Percentiles rank a stretch among this genome's conserved stretches.
phyloP scores from a whole-genome alignment of 2,329 filamentous ascomycete genomes.

The Nigrospora oryzae region DNA sequence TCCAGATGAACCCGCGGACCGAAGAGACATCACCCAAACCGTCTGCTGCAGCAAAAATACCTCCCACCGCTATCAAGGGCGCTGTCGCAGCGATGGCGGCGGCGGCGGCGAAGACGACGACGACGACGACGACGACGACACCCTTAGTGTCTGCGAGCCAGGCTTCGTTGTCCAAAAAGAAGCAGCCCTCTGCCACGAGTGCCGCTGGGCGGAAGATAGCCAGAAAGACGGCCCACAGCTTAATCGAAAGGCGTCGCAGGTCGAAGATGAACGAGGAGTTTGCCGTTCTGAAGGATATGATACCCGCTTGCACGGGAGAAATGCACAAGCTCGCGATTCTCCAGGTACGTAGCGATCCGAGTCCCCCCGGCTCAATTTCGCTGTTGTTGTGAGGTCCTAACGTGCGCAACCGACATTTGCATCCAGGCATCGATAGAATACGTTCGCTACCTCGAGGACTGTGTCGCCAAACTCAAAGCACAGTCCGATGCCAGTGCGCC shows the following conservation, averaged over 20 bases:
- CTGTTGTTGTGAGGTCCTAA: background rate
- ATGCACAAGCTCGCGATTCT: slow-evolving; percentile 98
- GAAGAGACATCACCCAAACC: slow-evolving; percentile 28
- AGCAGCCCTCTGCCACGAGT: slow-evolving; percentile 66
- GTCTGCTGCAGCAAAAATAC: slow-evolving; percentile 7
- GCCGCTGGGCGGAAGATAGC: slow-evolving; percentile 91
- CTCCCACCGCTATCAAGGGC: slow-evolving; percentile 3
- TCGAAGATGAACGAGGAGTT: slow-evolving; percentile 99
- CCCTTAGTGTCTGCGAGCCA: slow-evolving; percentile 8
- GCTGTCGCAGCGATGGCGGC: slow-evolving; percentile 12
- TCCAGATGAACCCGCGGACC: slow-evolving; percentile 79
- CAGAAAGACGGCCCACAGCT: slow-evolving; percentile 88
- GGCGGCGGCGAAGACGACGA: slow-evolving; percentile 60
- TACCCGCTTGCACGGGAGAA: slow-evolving; percentile 89
- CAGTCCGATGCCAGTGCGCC: slow-evolving; percentile 30
- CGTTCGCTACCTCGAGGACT: slow-evolving; percentile 86
- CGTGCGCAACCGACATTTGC: slow-evolving; percentile 3
- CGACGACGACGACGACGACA: slow-evolving; percentile 55
- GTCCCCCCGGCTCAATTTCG: no score
- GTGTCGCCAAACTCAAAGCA: slow-evolving; percentile 70
- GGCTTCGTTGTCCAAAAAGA: slow-evolving; percentile 53
- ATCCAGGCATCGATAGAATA: slow-evolving; percentile 89
- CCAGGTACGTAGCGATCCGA: slow-evolving; percentile 48
- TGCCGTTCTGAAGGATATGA: slow-evolving; percentile 85
- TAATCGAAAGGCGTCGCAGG: slow-evolving; percentile 81